Evolutionary conservation across 768 basidiomycete species (phyloP).

Genomic region (Inosperma sp.): DNA sequence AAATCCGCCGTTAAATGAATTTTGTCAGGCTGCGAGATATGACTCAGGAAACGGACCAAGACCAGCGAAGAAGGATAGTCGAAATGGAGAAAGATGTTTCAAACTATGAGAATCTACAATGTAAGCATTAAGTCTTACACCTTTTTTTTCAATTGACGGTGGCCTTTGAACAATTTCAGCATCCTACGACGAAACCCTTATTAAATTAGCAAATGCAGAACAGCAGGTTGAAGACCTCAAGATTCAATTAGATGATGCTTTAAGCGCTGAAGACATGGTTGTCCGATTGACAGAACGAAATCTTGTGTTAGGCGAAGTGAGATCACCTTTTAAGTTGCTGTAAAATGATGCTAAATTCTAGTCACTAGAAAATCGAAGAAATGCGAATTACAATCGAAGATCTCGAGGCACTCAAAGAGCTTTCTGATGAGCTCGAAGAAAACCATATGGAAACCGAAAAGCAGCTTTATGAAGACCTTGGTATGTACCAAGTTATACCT

Average conservation of each 20-base stretch:
- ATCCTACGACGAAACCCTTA: conserved; percentile 73
- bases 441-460: conserved; percentile 94
- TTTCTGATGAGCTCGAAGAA: conserved; percentile 96
- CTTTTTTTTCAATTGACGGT: conserved; percentile 7
- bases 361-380: conserved; percentile 86
- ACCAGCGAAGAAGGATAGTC: conserved; percentile 70
- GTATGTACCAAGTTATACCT: conserved; percentile 42
- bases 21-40: conserved; percentile 74
- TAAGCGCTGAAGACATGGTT: conserved; percentile 94
- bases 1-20: not conserved
- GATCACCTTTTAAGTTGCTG: conserved; percentile 12
- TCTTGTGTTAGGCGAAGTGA: conserved; percentile 87
- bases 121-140: conserved; percentile 34
- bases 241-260: conserved; percentile 87
- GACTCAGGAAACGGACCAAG: conserved; percentile 81
- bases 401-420: conserved; percentile 90
- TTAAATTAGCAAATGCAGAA: conserved; percentile 85
- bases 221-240: conserved; percentile 92
- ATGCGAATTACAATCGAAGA: conserved; percentile 96
- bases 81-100: conserved; percentile 90
- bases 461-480: conserved; percentile 82
- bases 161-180: conserved; percentile 38
- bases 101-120: conserved; percentile 73
- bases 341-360: not conserved
- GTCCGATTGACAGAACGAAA: conserved; percentile 94